Evolutionary conservation across 495 filamentous ascomycete species (phyloP).

Genomic region (Neurospora sp.): DNA sequence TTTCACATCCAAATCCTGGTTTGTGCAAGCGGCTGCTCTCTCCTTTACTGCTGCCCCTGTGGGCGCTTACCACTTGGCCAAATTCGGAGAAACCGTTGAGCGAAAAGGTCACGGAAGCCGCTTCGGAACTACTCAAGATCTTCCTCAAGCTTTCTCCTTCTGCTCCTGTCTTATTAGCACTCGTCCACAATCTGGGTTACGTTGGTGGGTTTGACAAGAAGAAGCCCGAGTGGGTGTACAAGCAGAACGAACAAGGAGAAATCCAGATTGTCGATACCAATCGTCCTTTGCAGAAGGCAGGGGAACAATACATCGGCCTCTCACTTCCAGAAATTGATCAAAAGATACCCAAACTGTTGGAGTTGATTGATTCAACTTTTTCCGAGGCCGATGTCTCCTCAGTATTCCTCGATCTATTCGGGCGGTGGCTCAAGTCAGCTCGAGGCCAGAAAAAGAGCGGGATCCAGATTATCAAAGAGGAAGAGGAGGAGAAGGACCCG

Average conservation of each 20-base stretch:
- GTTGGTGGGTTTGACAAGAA: conserved; percentile 21
- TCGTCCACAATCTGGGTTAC: conserved; percentile 34
- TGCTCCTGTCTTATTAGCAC: conserved; percentile 25
- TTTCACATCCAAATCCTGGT: conserved; percentile 62
- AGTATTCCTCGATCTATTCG: conserved; percentile 54
- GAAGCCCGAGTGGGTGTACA: conserved; percentile 28
- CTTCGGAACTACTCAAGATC: conserved; percentile 32
- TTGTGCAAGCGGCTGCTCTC: conserved; percentile 59
- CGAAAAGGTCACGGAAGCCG: conserved; percentile 26
- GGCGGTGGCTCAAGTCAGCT: conserved; percentile 45
- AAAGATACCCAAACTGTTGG: conserved; percentile 42
- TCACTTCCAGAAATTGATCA: conserved; percentile 31
- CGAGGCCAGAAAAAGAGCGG: not conserved
- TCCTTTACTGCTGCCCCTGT: conserved; percentile 56
- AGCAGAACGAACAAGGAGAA: conserved; percentile 10
- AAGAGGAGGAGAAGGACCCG: conserved; percentile 31
- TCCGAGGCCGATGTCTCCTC: conserved; percentile 49
- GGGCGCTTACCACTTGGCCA: conserved; percentile 53
- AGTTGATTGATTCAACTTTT: conserved; percentile 40
- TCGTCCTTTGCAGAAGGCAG: not conserved
- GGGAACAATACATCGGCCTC: not conserved
- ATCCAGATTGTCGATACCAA: conserved; percentile 21
- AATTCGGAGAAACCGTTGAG: conserved; percentile 10
- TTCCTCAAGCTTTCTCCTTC: conserved; percentile 37
- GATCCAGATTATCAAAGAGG: conserved; percentile 20